phyloP scores from a whole-genome alignment of 2,329 filamentous ascomycete species.

The Nemania bipapillata region DNA sequence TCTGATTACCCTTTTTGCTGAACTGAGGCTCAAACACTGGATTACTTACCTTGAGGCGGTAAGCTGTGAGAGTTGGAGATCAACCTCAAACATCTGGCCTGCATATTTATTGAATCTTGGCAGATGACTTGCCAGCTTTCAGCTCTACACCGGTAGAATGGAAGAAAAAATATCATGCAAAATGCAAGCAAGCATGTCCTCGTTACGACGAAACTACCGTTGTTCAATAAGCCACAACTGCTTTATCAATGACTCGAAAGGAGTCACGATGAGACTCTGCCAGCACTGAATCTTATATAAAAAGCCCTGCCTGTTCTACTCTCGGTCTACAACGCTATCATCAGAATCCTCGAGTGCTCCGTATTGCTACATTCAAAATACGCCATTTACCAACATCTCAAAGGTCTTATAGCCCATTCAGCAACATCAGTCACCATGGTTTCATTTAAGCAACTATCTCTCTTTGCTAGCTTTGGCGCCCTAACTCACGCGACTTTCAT shows the following conservation, averaged over 20 bases:
- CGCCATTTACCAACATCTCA: background rate
- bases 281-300: no score
- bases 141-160: background rate
- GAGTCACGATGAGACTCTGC: no score
- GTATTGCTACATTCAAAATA: background rate
- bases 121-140: background rate
- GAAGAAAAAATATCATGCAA: background rate
- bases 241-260: no score
- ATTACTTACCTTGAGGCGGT: background rate
- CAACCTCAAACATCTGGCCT: background rate
- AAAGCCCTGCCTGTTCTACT: no score
- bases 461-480: slow-evolving; percentile 5
- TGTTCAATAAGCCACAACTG: no score
- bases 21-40: background rate
- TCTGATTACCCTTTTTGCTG: no score
- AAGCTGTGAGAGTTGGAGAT: background rate
- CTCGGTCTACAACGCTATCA: no score
- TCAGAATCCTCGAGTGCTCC: background rate
- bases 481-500: slow-evolving; percentile 5
- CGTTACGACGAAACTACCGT: background rate
- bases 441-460: background rate
- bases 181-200: background rate
- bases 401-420: no score
- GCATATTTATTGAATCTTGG: slow-evolving; percentile 15
- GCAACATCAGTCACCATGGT: background rate